Evolutionary conservation across 495 filamentous ascomycete species (phyloP).

Genomic region (Penicillium paradoxum): DNA sequence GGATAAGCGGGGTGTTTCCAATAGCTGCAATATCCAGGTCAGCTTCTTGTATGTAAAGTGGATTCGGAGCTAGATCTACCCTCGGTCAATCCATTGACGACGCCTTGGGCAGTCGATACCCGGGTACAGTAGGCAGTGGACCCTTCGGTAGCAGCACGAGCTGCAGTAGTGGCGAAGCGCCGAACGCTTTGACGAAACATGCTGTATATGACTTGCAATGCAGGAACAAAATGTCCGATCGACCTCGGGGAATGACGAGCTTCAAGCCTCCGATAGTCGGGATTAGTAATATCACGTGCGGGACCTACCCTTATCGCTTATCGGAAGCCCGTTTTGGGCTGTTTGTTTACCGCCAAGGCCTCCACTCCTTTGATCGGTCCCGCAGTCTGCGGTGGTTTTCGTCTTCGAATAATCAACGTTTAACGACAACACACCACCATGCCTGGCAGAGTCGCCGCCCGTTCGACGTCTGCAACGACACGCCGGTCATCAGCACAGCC

Average conservation of each 20-base stretch:
- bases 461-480: constrained; percentile 50
- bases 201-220: constrained; percentile 12
- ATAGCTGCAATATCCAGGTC: constrained; percentile 58
- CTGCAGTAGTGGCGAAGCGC: constrained; percentile 51
- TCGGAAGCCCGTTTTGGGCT: constrained; percentile 40
- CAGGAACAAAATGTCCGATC: constrained; percentile 1
- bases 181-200: constrained; percentile 58
- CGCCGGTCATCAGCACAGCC: constrained; percentile 55
- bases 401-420: constrained; percentile 16
- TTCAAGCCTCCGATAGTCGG: constrained; percentile 12
- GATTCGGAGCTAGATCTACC: constrained; percentile 49
- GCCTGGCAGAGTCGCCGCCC: constrained; percentile 58
- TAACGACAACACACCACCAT: constrained; percentile 38
- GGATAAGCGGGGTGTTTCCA: constrained; percentile 93
- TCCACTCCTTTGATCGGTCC: constrained; percentile 20
- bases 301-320: constrained; percentile 29
- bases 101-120: constrained; percentile 78
- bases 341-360: constrained; percentile 43
- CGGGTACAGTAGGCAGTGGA: constrained; percentile 54
- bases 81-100: constrained; percentile 77
- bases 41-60: constrained; percentile 1
- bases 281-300: constrained; percentile 20
- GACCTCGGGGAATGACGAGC: constrained; percentile 5
- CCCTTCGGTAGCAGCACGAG: constrained; percentile 47
- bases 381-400: constrained; percentile 23